Percentiles rank a stretch among this genome's conserved stretches.
These are phyloP conservation scores for Xylaria sp. DNA, from an alignment of 2,329 filamentous ascomycete species.

Conservation along the genomic window DNA sequence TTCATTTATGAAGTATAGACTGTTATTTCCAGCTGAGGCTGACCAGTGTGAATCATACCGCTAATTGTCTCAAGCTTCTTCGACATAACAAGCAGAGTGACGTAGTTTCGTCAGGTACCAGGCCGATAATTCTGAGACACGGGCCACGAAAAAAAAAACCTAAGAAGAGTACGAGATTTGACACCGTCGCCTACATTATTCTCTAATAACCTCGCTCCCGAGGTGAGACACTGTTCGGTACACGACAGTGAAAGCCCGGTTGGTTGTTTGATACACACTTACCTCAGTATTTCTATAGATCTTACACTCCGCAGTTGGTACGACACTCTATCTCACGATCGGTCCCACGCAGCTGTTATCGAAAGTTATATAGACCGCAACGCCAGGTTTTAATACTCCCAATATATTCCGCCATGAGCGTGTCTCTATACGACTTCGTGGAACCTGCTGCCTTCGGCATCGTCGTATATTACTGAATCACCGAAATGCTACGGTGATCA, in stretches of 20 bases:
- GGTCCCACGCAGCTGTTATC: neutral
- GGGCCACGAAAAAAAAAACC: neutral
- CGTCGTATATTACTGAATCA: neutral
- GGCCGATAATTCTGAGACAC: neutral
- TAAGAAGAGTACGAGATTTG: neutral
- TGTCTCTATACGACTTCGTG: constrained; percentile 1
- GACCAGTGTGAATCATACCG: neutral
- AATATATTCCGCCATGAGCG: constrained; percentile 20
- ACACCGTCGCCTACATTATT: constrained; percentile 4
- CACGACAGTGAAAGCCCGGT: neutral
- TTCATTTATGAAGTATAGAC: too few relatives aligned
- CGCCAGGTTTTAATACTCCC: neutral
- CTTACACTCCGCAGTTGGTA: neutral
- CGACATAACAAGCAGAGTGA: constrained; percentile 3
- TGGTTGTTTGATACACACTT: neutral
- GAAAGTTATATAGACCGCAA: neutral
- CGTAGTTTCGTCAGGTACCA: neutral
- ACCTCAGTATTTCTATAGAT: neutral
- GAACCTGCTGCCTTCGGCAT: constrained; percentile 18
- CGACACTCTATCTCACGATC: neutral
- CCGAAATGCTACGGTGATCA: neutral
- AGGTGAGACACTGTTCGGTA: neutral
- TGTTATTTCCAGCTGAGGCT: neutral
- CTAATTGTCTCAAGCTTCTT: neutral
- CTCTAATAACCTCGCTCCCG: neutral